Base-by-base conservation (phyloP, 768 basidiomycete genomes). In the Piloderma croceum region DNA sequence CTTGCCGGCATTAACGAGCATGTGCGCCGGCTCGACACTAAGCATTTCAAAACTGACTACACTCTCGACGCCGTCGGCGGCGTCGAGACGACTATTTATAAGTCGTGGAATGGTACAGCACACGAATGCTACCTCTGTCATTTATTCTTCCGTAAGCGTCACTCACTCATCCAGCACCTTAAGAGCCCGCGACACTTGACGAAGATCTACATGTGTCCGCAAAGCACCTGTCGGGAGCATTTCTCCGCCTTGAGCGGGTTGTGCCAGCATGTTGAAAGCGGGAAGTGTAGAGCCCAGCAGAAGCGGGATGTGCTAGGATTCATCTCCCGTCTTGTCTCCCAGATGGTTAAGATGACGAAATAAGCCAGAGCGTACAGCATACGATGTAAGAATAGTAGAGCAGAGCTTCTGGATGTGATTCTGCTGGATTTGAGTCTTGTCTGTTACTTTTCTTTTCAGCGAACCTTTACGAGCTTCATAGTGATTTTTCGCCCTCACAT, bases 61-160 rank as follows among this genome's bases (percentile, higher is more conserved):
- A 48, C 62, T 6, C 54, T 83, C 41, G 66, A 64, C 7, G 64
- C 60, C 24, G 52, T 25, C 34, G n/a, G 43, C 41, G 39, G 48
- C 45, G 15, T 17, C 5, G 13, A 29, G 3, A 18, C 22, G 6
- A 48, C 4, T 4, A 72, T 69, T 7, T 50, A 52, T 3, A 55
- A 45, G 21, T 63, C 73, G 10, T 72, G 63, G 63, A 74, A 73
- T 43, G 64, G 64, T 0, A 4, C 1, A 4, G 62, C 47, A 4
- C 85, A 67, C 54, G 81, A 86, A 57, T 86, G 83, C 57, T 75
- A 76, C 51, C 57, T 86, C 19, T 85, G 83, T 54, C 69, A 76
- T 53, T 42, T 38, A 17, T 47, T 36, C 9, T 79, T 70, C 49
- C 21, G 48, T 36, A 50, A 61, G 0, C 67, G 83, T 10, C 9